Percentiles rank a stretch among this genome's conserved stretches.
These are phyloP conservation scores for Ascoidea asiatica DNA, from an alignment of 805 yeast genomes.

Conservation along the genomic window DNA sequence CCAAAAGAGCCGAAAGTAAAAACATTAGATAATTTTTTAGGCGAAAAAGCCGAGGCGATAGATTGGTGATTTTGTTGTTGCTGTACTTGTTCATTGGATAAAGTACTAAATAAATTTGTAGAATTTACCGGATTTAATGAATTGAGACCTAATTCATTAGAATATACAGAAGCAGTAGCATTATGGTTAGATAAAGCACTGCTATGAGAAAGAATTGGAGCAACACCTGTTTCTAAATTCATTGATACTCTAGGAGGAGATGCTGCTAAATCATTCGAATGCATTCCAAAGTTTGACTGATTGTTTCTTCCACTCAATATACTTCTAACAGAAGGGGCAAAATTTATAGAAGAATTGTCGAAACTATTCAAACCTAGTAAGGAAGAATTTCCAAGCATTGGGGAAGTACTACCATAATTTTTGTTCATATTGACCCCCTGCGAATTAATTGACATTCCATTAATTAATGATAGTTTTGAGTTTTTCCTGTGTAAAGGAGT, in stretches of 20 bases:
- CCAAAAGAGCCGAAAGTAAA: not conserved
- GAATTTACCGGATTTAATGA: not conserved
- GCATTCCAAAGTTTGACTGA: not conserved
- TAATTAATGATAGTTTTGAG: not conserved
- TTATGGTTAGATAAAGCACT: not conserved
- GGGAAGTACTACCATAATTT: not conserved
- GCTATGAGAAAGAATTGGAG: not conserved
- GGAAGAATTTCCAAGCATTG: not conserved
- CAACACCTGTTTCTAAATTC: not conserved
- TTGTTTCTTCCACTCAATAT: not conserved
- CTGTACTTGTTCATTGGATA: not conserved
- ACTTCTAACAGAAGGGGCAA: not conserved
- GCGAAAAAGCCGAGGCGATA: not conserved
- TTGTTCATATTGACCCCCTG: not conserved
- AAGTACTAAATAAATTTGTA: not conserved
- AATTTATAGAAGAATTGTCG: not conserved
- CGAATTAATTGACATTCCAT: too few species aligned
- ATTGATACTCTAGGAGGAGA: not conserved
- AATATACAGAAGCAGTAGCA: too few species aligned
- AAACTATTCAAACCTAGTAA: not conserved
- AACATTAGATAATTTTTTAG: not conserved
- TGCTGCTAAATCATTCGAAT: not conserved
- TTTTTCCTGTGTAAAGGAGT: not conserved
- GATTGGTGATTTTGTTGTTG: not conserved
- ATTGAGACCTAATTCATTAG: not conserved